Evolutionary conservation across 441 rosid genomes (phyloP).

Genomic region (Gossypium gossypioides): DNA sequence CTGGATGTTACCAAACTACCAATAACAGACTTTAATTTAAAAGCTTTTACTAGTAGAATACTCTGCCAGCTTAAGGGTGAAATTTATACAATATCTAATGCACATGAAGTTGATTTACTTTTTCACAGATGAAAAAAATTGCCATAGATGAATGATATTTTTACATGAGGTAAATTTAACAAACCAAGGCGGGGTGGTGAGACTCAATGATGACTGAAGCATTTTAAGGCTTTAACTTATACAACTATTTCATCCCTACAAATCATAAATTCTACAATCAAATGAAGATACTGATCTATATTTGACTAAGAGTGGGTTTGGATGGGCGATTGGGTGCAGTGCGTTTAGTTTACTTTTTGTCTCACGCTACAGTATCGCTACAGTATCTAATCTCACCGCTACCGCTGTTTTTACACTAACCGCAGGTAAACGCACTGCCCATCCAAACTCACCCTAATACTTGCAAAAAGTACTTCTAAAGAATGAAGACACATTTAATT

Average conservation of each 20-base stretch:
- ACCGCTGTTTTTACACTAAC: too few relatives aligned
- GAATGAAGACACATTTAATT: neutral
- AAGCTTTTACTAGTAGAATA: neutral
- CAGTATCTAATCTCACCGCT: too few relatives aligned
- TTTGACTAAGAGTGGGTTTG: too few relatives aligned
- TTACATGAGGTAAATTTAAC: neutral
- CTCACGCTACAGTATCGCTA: too few relatives aligned
- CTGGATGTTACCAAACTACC: constrained; percentile 2
- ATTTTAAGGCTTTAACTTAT: neutral
- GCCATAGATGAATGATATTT: neutral
- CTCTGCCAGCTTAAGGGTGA: neutral
- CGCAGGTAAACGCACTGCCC: too few relatives aligned
- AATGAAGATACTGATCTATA: neutral
- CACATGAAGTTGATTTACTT: neutral
- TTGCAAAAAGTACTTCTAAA: neutral
- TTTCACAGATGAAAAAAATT: neutral
- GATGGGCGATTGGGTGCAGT: too few relatives aligned
- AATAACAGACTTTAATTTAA: neutral
- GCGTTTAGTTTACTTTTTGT: too few relatives aligned
- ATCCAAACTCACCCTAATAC: too few relatives aligned
- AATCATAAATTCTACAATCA: neutral
- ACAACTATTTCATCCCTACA: neutral
- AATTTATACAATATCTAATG: neutral
- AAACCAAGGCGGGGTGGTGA: neutral
- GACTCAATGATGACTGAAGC: neutral